phyloP scores from a whole-genome alignment of 2,329 filamentous ascomycete genomes.

The Sporothrix pseudoabietina region DNA sequence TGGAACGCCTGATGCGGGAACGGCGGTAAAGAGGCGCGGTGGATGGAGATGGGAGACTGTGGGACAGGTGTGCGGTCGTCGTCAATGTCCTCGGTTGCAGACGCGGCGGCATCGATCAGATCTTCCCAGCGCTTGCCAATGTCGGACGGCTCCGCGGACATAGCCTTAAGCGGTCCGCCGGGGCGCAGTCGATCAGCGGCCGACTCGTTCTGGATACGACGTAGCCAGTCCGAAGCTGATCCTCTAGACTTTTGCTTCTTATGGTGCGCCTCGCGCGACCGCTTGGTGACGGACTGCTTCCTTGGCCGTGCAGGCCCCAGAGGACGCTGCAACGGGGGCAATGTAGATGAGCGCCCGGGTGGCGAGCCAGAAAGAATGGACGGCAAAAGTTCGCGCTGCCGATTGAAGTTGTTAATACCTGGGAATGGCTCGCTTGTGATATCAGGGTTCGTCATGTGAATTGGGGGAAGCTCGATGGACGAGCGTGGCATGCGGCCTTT shows the following conservation, averaged over 20 bases:
- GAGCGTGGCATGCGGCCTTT: slow-evolving; percentile 64
- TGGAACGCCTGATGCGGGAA: slow-evolving; percentile 54
- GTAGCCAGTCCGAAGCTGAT: slow-evolving; percentile 68
- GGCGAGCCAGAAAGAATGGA: slow-evolving; percentile 82
- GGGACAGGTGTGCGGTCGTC: slow-evolving; percentile 84
- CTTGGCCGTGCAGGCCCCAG: slow-evolving; percentile 72
- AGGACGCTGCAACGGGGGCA: slow-evolving; percentile 78
- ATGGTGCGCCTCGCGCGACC: slow-evolving; percentile 73
- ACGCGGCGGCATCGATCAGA: slow-evolving; percentile 88
- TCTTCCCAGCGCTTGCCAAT: slow-evolving; percentile 95
- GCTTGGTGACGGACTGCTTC: slow-evolving; percentile 84
- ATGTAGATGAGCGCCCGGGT: slow-evolving; percentile 81
- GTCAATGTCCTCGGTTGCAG: slow-evolving; percentile 86
- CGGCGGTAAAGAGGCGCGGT: slow-evolving; percentile 63
- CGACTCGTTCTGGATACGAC: slow-evolving; percentile 58
- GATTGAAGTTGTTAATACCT: slow-evolving; percentile 59
- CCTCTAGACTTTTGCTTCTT: slow-evolving; percentile 74
- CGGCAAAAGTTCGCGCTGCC: slow-evolving; percentile 74
- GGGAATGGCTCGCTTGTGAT: slow-evolving; percentile 76
- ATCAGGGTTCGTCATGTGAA: slow-evolving; percentile 59
- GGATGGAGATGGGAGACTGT: slow-evolving; percentile 65
- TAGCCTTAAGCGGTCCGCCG: slow-evolving; percentile 73
- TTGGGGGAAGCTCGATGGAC: slow-evolving; percentile 72
- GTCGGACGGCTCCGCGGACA: slow-evolving; percentile 81
- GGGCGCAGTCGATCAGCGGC: slow-evolving; percentile 61